These are phyloP conservation scores for Geranomyces michiganensis DNA, from an alignment of 192 early-diverging fungal species.

Conservation along the genomic window DNA sequence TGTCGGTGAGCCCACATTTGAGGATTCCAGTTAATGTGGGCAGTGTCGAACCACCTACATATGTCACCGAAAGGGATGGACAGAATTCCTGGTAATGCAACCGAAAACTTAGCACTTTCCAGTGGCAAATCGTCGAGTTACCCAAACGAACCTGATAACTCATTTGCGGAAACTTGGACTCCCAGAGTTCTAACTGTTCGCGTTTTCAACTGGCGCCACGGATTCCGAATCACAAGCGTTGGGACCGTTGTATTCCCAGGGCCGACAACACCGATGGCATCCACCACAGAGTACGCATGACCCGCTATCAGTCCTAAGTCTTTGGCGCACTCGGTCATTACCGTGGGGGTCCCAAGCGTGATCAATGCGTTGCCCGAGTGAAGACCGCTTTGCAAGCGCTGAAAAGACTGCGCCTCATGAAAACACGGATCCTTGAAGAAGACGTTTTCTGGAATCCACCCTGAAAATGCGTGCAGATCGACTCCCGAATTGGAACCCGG, in stretches of 20 bases:
- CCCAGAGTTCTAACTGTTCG: no score
- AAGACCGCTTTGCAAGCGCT: slow-evolving; percentile 66
- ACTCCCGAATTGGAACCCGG: slow-evolving; percentile 93
- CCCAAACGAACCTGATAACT: no score
- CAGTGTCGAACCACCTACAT: slow-evolving; percentile 76
- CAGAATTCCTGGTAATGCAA: slow-evolving; percentile 59
- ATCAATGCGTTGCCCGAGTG: slow-evolving; percentile 74
- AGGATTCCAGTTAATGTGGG: slow-evolving; percentile 89
- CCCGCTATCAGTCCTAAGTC: slow-evolving; percentile 77
- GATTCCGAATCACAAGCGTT: slow-evolving; percentile 6
- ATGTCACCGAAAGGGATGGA: slow-evolving; percentile 90
- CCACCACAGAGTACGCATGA: slow-evolving; percentile 84
- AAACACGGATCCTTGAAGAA: slow-evolving; percentile 72
- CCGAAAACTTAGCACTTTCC: slow-evolving; percentile 3
- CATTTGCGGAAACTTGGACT: no score
- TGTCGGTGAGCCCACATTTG: slow-evolving; percentile 67
- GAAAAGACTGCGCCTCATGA: slow-evolving; percentile 1
- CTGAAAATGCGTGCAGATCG: slow-evolving; percentile 86
- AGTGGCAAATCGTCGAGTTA: background rate
- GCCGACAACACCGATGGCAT: background rate
- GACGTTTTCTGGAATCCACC: slow-evolving; percentile 92
- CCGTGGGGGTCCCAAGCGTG: slow-evolving; percentile 80
- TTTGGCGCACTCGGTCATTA: slow-evolving; percentile 58
- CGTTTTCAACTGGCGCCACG: background rate
- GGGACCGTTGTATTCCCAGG: background rate